phyloP scores from a whole-genome alignment of 2,329 filamentous ascomycete species.

The Talaromyces sp. region DNA sequence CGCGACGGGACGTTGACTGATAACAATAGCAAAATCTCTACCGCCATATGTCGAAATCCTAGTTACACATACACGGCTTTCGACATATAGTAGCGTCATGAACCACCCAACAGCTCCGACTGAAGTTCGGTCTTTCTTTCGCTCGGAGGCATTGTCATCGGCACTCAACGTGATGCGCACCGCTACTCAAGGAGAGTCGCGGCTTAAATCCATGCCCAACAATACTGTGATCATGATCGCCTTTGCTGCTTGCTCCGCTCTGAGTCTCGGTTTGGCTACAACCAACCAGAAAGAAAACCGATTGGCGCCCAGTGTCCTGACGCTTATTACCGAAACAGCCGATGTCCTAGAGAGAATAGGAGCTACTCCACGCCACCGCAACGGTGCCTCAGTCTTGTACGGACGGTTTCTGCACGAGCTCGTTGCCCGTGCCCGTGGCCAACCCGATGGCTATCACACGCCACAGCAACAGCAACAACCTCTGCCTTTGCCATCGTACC shows the following conservation, averaged over 20 bases:
- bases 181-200: conserved; percentile 66
- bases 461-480: background rate
- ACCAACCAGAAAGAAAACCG: conserved; percentile 38
- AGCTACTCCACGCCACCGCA: conserved; percentile 61
- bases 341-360: conserved; percentile 67
- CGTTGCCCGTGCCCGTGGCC: conserved; percentile 34
- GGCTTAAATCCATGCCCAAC: conserved; percentile 72
- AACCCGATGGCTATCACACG: background rate
- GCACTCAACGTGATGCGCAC: conserved; percentile 71
- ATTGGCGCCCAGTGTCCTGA: conserved; percentile 60
- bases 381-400: conserved; percentile 61
- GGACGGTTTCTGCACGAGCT: conserved; percentile 54
- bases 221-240: conserved; percentile 77
- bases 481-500: conserved; percentile 9
- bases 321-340: conserved; percentile 65
- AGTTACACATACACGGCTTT: conserved; percentile 67
- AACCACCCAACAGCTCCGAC: conserved; percentile 68
- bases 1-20: background rate
- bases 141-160: conserved; percentile 66
- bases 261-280: conserved; percentile 59
- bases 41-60: conserved; percentile 73
- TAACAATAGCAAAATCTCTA: conserved; percentile 42
- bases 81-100: conserved; percentile 70
- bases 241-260: conserved; percentile 66
- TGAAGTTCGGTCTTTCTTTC: conserved; percentile 69